Percentiles rank a stretch among this genome's conserved stretches.
These are phyloP conservation scores for Magnusiomyces sp. DNA, from an alignment of 1,139 yeast species.

Conservation along the genomic window DNA sequence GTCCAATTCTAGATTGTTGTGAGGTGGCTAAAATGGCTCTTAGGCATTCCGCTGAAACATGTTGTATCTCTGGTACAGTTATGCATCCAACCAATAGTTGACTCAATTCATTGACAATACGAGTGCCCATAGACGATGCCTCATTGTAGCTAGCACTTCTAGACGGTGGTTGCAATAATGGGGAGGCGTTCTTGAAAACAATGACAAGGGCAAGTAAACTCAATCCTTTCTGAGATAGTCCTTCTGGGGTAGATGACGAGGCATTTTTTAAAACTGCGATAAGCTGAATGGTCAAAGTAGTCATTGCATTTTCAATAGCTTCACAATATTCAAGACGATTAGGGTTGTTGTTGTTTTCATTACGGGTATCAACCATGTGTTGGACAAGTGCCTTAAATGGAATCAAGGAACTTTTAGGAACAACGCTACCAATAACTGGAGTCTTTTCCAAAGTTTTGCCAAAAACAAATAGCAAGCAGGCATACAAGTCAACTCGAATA, in stretches of 20 bases:
- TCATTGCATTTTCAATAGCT: slow-evolving; percentile 33
- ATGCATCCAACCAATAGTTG: slow-evolving; percentile 36
- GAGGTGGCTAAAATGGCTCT: slow-evolving; percentile 45
- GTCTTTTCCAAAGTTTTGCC: slow-evolving; percentile 50
- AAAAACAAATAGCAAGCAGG: slow-evolving; percentile 59
- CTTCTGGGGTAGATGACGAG: slow-evolving; percentile 26
- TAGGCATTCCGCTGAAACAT: slow-evolving; percentile 50
- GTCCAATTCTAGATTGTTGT: slow-evolving; percentile 25
- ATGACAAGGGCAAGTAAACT: slow-evolving; percentile 53
- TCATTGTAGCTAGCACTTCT: no score
- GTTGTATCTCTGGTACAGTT: slow-evolving; percentile 31
- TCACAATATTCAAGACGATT: slow-evolving; percentile 13
- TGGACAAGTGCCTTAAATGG: slow-evolving; percentile 28
- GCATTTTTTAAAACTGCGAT: slow-evolving; percentile 4
- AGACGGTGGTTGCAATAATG: slow-evolving; percentile 26
- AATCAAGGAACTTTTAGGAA: slow-evolving; percentile 26
- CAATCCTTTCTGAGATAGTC: slow-evolving; percentile 38
- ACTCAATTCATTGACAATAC: slow-evolving; percentile 30
- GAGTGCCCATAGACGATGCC: no score
- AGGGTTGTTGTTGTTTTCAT: slow-evolving; percentile 15
- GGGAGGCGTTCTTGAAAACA: slow-evolving; percentile 47
- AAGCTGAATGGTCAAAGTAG: slow-evolving; percentile 24
- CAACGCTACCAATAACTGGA: slow-evolving; percentile 20
- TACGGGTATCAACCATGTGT: slow-evolving; percentile 24
- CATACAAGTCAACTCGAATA: slow-evolving; percentile 59